Percentiles rank a stretch among this genome's conserved stretches.
phyloP scores from a whole-genome alignment of 345 rosid genomes.

The Durio zibethinus region DNA sequence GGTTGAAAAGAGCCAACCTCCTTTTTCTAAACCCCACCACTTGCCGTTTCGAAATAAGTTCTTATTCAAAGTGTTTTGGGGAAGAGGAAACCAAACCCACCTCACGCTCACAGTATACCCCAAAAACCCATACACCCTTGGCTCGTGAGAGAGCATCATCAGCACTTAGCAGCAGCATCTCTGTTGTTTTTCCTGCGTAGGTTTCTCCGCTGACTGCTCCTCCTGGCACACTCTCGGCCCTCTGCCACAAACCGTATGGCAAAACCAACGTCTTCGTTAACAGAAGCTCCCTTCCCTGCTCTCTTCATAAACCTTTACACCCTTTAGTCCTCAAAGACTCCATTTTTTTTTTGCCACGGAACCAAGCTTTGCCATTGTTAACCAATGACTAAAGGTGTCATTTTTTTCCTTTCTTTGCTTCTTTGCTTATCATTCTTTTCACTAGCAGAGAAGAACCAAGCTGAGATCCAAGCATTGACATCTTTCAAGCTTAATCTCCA shows the following conservation, averaged over 20 bases:
- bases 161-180: not conserved
- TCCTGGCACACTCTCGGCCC: not conserved
- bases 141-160: not conserved
- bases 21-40: conserved; percentile 11
- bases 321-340: not conserved
- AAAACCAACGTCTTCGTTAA: not conserved
- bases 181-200: not conserved
- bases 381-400: conserved; percentile 9
- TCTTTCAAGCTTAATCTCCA: conserved; percentile 65
- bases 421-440: conserved; percentile 23
- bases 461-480: conserved; percentile 70
- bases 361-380: not conserved
- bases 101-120: not conserved
- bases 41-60: conserved; percentile 28
- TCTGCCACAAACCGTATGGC: conserved; percentile 13
- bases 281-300: not conserved
- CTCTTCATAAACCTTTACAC: not conserved
- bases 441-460: conserved; percentile 17
- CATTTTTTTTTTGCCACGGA: not conserved
- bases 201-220: not conserved
- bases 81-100: not conserved
- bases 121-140: not conserved
- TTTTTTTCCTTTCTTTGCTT: not conserved
- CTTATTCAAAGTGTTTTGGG: conserved; percentile 25
- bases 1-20: conserved; percentile 17